phyloP scores from a whole-genome alignment of 2,329 filamentous ascomycete species.

The Sporothrix humicola region DNA sequence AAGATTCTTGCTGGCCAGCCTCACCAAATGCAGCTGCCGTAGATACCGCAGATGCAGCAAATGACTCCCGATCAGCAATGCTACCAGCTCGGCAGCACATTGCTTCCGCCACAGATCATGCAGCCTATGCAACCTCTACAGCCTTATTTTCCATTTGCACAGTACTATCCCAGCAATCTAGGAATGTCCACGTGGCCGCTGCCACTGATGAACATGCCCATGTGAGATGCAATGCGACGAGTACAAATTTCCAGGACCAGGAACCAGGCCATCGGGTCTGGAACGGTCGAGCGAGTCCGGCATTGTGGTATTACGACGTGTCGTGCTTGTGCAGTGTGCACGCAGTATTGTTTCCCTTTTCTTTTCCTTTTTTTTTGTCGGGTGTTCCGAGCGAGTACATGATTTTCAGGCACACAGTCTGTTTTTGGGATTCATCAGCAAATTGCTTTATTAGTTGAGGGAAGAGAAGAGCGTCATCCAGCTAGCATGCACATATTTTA shows the following conservation, averaged over 20 bases:
- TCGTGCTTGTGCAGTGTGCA: too few species aligned
- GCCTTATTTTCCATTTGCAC: not conserved
- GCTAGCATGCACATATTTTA: not conserved
- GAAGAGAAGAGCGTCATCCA: conserved; percentile 16
- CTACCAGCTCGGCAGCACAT: not conserved
- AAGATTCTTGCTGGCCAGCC: not conserved
- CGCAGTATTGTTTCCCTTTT: not conserved
- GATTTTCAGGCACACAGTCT: not conserved
- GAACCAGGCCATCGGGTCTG: too few species aligned
- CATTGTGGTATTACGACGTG: too few species aligned
- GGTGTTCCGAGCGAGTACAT: not conserved
- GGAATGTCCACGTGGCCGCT: not conserved
- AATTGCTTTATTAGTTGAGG: too few species aligned
- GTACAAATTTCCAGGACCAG: too few species aligned
- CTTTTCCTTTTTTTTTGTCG: not conserved
- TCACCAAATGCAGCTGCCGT: not conserved
- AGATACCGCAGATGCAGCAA: not conserved
- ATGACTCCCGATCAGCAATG: not conserved
- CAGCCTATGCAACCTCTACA: not conserved
- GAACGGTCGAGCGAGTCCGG: too few species aligned
- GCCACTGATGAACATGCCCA: conserved; percentile 12
- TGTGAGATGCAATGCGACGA: not conserved
- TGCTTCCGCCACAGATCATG: not conserved
- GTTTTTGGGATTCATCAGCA: not conserved
- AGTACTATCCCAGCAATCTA: not conserved